Evolutionary conservation across 2,329 filamentous ascomycete genomes (phyloP).

Genomic region (Neonectria magnoliae): DNA sequence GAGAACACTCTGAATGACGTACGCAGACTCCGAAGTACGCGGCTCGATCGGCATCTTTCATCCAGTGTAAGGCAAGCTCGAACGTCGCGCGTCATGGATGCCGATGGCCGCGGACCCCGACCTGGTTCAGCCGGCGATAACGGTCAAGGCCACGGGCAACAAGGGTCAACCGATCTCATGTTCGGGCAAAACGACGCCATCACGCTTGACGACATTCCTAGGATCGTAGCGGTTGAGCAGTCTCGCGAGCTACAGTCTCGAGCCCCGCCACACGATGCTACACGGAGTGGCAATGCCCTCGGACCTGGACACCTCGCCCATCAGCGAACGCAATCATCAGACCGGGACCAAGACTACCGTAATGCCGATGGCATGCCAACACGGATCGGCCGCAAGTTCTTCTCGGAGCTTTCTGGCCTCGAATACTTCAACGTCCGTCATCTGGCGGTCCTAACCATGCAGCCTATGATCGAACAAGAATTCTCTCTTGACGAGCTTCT

Average conservation of each 20-base stretch:
- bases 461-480: constrained; percentile 86
- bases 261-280: constrained; percentile 25
- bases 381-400: constrained; percentile 79
- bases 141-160: constrained; percentile 43
- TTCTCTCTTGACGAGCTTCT: constrained; percentile 95
- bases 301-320: constrained; percentile 67
- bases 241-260: constrained; percentile 89
- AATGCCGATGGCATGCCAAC: constrained; percentile 63
- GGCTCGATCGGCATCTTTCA: constrained; percentile 92
- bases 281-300: neutral
- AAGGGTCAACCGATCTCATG: constrained; percentile 78
- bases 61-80: constrained; percentile 91
- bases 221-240: constrained; percentile 95
- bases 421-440: constrained; percentile 98
- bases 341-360: constrained; percentile 62
- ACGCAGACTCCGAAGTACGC: constrained; percentile 87
- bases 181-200: constrained; percentile 92
- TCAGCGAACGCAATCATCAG: constrained; percentile 68
- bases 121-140: constrained; percentile 78
- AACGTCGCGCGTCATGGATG: constrained; percentile 89
- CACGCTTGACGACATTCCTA: constrained; percentile 93
- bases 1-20: constrained; percentile 98
- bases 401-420: constrained; percentile 92
- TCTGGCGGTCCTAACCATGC: constrained; percentile 93
- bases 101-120: constrained; percentile 68